Evolutionary conservation across 2,329 filamentous ascomycete species (phyloP).

Genomic region (Aspergillus vadensis): DNA sequence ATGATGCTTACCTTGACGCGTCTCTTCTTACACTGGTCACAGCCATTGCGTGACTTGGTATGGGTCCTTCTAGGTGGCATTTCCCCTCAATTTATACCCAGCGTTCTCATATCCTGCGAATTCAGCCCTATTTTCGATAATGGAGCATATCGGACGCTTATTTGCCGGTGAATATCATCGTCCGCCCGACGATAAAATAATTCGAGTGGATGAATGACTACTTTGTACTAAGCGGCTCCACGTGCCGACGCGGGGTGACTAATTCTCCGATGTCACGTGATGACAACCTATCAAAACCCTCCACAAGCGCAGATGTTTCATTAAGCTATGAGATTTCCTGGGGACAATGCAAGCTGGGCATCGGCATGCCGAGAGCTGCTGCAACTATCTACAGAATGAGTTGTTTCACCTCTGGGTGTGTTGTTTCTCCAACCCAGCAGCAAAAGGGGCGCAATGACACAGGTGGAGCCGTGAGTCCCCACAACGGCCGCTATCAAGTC

Average conservation of each 20-base stretch:
- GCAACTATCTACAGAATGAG: not conserved
- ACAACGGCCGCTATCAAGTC: not conserved
- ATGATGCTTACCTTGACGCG: conserved; percentile 41
- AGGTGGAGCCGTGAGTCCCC: not conserved
- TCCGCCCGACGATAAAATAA: too few species aligned
- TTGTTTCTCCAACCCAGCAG: not conserved
- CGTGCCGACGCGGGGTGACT: not conserved
- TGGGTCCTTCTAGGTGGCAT: conserved; percentile 45
- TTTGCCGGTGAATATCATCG: not conserved
- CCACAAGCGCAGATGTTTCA: not conserved
- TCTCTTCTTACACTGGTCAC: conserved; percentile 44
- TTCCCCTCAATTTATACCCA: conserved; percentile 1
- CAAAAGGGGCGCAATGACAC: not conserved
- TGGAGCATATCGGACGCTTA: not conserved
- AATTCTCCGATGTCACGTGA: not conserved
- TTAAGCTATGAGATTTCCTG: not conserved
- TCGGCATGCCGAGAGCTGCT: not conserved
- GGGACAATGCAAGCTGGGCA: not conserved
- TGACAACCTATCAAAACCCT: too few species aligned
- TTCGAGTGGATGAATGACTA: too few species aligned
- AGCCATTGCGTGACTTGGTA: conserved; percentile 47
- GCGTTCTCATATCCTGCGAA: not conserved
- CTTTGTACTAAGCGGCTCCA: not conserved
- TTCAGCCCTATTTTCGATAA: not conserved
- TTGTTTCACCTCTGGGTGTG: not conserved